Evolutionary conservation across 345 rosid genomes (phyloP), one percentile per base, ranked within the genome.

Genomic region (Eucalyptus microcorys): DNA sequence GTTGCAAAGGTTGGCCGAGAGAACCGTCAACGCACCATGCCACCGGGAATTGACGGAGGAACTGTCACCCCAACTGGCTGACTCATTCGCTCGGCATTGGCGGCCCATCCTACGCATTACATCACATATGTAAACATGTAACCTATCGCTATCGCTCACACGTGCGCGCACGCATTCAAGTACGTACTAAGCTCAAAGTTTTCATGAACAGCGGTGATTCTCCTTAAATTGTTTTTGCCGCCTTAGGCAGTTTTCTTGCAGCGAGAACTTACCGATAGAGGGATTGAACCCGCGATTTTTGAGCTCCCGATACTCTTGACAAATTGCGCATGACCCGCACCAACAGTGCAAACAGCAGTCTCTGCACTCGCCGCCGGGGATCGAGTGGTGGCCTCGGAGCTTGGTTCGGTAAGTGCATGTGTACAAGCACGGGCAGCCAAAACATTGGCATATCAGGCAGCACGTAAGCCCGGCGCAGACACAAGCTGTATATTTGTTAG

Each of bases 261-360:
- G 27, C 2, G 16, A 48, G 59, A 15, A 48, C 87, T 14, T 50
- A 80, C n/a, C 53, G 37, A 71, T 79, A 11, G 88, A 61, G 27
- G 85, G 87, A 66, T 87, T 76, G 5, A 87, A 37, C 19, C 87
- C 85, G 12, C 85, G 91, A 42, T 89, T 87, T 40, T 89, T 89
- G 50, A 89, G 91, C 87, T 89, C 89, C 34, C 89, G 48, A 48
- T 89, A 85, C 53, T 89, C 91, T 86, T 87, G 91, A 45, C 89
- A 89, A 52, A 81, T 22, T 34, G 89, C 57, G 16, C 87, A 89
- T 19, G 12, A 66, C 15, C 8, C 43, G 53, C 91, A 87, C 26
- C 48, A 83, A 14, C 10, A 83, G 83, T 83, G 89, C 27, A 87
- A 22, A 55, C 61, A 49, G 37, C 32, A 87, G 14, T 89, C 91